These are phyloP conservation scores for Allomyces macrogynus DNA, from an alignment of 192 early-diverging fungal species.

Conservation along the genomic window DNA sequence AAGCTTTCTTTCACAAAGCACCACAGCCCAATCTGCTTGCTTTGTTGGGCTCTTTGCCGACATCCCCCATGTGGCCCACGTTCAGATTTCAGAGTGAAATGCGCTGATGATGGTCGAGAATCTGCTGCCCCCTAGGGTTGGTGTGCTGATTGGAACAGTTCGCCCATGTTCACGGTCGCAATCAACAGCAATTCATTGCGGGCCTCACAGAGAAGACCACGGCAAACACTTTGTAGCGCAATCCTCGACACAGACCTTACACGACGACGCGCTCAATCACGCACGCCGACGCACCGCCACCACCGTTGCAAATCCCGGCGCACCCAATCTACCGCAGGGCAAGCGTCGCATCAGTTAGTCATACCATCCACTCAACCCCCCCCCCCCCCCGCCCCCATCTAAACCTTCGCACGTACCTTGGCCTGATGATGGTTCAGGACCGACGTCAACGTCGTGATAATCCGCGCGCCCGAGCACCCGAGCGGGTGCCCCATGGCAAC, in stretches of 20 bases:
- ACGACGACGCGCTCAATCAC: slow-evolving; percentile 36
- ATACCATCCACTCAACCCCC: slow-evolving; percentile 8
- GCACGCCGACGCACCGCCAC: slow-evolving; percentile 77
- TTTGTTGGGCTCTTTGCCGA: too few species aligned
- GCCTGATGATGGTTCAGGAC: slow-evolving; percentile 46
- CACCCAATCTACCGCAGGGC: slow-evolving; percentile 45
- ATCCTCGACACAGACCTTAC: too few species aligned
- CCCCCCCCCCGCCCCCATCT: slow-evolving; percentile 8
- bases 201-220: background rate
- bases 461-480: slow-evolving; percentile 83
- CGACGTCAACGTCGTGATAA: slow-evolving; percentile 59
- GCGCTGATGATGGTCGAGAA: background rate
- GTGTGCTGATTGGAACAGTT: background rate
- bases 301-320: slow-evolving; percentile 93
- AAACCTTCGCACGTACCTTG: background rate
- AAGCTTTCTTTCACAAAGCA: too few species aligned
- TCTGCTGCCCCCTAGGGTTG: background rate
- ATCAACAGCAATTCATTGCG: background rate
- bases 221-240: background rate
- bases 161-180: background rate
- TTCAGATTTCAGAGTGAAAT: background rate
- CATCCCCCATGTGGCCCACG: background rate
- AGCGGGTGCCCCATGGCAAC: slow-evolving; percentile 94
- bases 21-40: too few species aligned
- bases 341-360: too few species aligned